Evolutionary conservation across 371 early-diverging fungal species (phyloP).

Genomic region (Mucor velutinosus): DNA sequence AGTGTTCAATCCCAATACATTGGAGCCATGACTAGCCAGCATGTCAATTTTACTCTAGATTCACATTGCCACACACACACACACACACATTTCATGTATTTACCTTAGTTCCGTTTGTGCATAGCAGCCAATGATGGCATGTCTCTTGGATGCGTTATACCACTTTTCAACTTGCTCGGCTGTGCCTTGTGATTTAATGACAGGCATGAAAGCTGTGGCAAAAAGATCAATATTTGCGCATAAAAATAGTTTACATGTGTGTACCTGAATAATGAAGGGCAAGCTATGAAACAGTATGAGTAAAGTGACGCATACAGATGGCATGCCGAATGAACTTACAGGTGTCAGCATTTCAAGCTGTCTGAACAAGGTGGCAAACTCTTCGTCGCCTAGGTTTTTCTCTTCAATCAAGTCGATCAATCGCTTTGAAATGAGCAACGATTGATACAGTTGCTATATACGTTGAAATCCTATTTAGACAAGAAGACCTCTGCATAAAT

Average conservation of each 20-base stretch:
- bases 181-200: conserved; percentile 71
- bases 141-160: conserved; percentile 66
- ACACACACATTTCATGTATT: neutral
- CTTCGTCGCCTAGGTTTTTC: conserved; percentile 32
- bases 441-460: conserved; percentile 36
- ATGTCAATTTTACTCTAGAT: neutral
- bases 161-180: conserved; percentile 73
- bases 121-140: conserved; percentile 83
- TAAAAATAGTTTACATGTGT: neutral
- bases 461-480: neutral
- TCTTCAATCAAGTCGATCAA: conserved; percentile 46
- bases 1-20: conserved; percentile 84
- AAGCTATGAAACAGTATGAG: conserved; percentile 28
- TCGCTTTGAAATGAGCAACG: conserved; percentile 32
- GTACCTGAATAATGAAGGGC: conserved; percentile 53
- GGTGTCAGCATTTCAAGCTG: conserved; percentile 46
- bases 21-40: conserved; percentile 61
- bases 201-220: conserved; percentile 67
- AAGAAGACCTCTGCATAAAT: neutral
- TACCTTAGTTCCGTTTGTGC: conserved; percentile 85
- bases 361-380: conserved; percentile 28
- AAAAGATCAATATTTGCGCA: neutral
- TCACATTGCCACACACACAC: neutral
- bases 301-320: neutral
- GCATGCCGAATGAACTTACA: conserved; percentile 28